Base-by-base conservation (phyloP, 345 rosid species). In the Eucalyptus polybractea region DNA sequence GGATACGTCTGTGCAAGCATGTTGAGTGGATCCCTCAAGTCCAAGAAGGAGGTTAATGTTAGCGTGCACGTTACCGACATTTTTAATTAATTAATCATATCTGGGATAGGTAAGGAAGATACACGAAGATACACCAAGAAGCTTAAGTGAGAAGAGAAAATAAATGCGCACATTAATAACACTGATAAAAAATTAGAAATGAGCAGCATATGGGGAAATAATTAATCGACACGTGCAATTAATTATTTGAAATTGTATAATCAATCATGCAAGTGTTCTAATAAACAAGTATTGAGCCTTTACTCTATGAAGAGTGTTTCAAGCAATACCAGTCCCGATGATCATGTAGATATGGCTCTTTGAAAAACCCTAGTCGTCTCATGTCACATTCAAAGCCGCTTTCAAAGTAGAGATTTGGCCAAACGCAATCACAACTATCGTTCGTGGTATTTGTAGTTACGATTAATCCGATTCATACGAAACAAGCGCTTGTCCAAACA, bases 401-500 rank as follows among this genome's bases (percentile, higher is more conserved):
- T 37, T 76, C 29, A 10, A 76, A 10, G 45, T 15, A 37, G 27
- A 22, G 47, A 76, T 76, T 11, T 25, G 14, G 27, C 47, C 27
- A 1, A 37, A 10, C 21, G 27, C 47, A 37, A 21, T 37, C 45
- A 7, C 5, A 76, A 76, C 27, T 22, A 5, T 76, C 8, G 2
- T 47, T 76, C 5, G 5, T 37, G 2, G 10, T 3, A 37, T 37
- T 21, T 7, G 4, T 21, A 37, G 27, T 40, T 25, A 42, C 29
- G 1, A 76, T 6, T 44, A 37, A 76, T 72, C 15, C 15, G 8
- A 24, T 37, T 25, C 15, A 10, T 37, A 25, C 29, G 15, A 40
- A 72, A 21, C 1, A 2, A 10, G 27, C 6, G 1, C 0, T 69
- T 37, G 25, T 69, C 25, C 0, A 2, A 2, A 3, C 9, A 76